phyloP scores from a whole-genome alignment of 2,329 filamentous ascomycete genomes.

The Scopulariopsis brevicaulis region DNA sequence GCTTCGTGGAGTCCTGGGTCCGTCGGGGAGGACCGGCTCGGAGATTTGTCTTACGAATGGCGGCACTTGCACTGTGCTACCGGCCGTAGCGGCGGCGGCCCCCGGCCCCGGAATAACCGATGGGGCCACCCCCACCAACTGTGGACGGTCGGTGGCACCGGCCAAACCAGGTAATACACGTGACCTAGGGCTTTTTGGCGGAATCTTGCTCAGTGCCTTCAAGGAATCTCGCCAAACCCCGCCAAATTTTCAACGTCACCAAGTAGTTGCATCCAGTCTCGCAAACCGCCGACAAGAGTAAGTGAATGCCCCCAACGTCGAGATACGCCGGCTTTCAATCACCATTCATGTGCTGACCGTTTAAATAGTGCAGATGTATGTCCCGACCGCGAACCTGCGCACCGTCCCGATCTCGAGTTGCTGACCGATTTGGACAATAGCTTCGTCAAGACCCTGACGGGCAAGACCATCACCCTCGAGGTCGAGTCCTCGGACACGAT shows the following conservation, averaged over 20 bases:
- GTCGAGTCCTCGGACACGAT: constrained; percentile 98
- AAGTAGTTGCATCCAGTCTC: constrained; percentile 19
- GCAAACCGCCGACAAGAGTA: constrained; percentile 47
- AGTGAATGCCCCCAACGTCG: constrained; percentile 21
- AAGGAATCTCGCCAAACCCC: constrained; percentile 7
- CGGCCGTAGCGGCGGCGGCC: too few species aligned
- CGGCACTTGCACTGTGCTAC: too few species aligned
- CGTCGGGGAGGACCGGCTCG: too few species aligned
- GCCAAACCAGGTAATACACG: not conserved
- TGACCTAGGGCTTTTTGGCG: constrained; percentile 6
- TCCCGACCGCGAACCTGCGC: constrained; percentile 10
- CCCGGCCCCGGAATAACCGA: too few species aligned
- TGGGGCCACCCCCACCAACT: not conserved
- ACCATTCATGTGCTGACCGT: constrained; percentile 29
- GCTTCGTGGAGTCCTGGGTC: not conserved
- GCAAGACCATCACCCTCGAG: constrained; percentile 99
- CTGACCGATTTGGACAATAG: constrained; percentile 30
- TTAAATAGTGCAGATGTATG: constrained; percentile 80
- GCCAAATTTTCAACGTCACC: constrained; percentile 12
- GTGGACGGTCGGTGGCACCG: not conserved
- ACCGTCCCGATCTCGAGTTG: constrained; percentile 13
- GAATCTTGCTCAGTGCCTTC: constrained; percentile 6
- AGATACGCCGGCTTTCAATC: not conserved
- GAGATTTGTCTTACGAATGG: too few species aligned
- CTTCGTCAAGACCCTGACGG: constrained; percentile 99